Evolutionary conservation across 345 rosid genomes (phyloP).

Genomic region (Rhodomyrtus tomentosa): DNA sequence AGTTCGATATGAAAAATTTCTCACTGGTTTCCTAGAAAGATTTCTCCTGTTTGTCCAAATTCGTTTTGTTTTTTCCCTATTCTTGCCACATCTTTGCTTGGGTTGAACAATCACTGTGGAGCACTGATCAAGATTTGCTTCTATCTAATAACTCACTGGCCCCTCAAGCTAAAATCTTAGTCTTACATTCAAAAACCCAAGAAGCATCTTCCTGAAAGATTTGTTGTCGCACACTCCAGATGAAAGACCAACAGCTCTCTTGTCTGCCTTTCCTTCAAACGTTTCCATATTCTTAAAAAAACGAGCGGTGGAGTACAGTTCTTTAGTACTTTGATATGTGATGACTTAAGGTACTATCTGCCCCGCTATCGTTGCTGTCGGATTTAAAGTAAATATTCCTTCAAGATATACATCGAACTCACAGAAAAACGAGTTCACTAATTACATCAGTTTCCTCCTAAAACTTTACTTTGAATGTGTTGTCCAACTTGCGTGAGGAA

Average conservation of each 20-base stretch:
- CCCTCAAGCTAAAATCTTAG: background rate
- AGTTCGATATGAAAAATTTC: background rate
- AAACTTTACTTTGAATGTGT: too few species aligned
- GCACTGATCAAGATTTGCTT: background rate
- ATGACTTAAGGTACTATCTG: too few species aligned
- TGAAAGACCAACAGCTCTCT: background rate
- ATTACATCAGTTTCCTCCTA: too few species aligned
- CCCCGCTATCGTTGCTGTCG: too few species aligned
- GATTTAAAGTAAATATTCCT: too few species aligned
- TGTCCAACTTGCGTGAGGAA: too few species aligned
- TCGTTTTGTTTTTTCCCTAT: background rate
- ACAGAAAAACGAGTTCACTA: too few species aligned
- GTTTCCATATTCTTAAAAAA: too few species aligned
- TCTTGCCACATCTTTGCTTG: background rate
- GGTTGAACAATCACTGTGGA: background rate
- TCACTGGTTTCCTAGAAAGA: background rate
- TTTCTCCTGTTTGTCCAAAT: background rate
- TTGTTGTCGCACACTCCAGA: background rate
- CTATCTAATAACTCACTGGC: background rate
- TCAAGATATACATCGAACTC: too few species aligned
- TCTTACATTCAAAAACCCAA: background rate
- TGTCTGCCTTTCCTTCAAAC: too few species aligned
- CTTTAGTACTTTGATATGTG: too few species aligned
- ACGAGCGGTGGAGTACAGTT: too few species aligned
- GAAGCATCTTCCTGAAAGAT: background rate